A percentile compares a stretch with the other conserved stretches of the same genome.
Conservation (phyloP, 2,329 filamentous ascomycete genomes). For the Lachnellula occidentalis region DNA sequence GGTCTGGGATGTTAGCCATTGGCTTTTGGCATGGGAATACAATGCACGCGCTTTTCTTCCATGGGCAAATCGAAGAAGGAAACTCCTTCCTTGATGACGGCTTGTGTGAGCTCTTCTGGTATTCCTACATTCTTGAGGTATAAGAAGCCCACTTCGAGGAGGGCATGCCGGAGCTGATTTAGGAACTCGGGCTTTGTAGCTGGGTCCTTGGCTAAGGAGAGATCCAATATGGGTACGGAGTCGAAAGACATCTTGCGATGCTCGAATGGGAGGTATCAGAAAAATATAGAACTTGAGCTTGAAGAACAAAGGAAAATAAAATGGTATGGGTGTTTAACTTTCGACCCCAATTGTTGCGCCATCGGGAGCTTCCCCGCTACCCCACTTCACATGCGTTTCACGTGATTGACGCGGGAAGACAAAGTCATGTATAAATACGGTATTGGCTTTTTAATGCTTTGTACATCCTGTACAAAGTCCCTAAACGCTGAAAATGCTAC, state of each 20-base stretch:
- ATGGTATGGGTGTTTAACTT: too few species aligned
- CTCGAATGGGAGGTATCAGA: background rate
- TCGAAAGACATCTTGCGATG: conserved; percentile 48
- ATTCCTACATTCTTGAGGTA: conserved; percentile 80
- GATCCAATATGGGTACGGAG: conserved; percentile 70
- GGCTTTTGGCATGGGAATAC: conserved; percentile 4
- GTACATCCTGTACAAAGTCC: conserved; percentile 7
- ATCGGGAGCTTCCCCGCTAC: too few species aligned
- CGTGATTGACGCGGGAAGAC: too few species aligned
- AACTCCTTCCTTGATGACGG: conserved; percentile 63
- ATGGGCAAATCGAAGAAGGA: conserved; percentile 71
- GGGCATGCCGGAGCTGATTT: conserved; percentile 61
- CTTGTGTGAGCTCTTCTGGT: conserved; percentile 55
- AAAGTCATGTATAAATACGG: too few species aligned
- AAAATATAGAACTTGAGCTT: background rate
- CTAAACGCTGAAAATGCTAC: conserved; percentile 13
- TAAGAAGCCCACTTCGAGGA: conserved; percentile 83
- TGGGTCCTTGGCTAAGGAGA: conserved; percentile 58
- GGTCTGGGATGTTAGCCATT: background rate
- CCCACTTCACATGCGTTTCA: too few species aligned
- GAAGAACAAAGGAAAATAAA: background rate
- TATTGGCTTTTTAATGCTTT: conserved; percentile 6
- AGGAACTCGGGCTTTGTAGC: conserved; percentile 69
- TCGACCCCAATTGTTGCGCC: too few species aligned
- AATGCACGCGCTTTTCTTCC: conserved; percentile 60